These are phyloP conservation scores for Solanum arcanum DNA, from an alignment of 257 asterid species.

Conservation along the genomic window DNA sequence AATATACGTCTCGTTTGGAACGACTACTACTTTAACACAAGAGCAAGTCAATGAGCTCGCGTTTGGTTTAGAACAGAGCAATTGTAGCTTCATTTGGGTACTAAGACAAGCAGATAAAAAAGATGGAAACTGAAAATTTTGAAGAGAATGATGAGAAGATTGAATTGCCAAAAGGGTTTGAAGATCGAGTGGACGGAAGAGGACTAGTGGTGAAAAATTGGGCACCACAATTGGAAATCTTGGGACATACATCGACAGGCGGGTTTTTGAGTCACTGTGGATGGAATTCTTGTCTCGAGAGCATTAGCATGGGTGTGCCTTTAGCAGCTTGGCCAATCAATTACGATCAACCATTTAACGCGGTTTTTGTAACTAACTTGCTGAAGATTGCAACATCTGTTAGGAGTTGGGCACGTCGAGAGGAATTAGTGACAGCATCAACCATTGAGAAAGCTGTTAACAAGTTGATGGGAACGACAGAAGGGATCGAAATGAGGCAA, in stretches of 20 bases:
- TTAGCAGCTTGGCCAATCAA: neutral
- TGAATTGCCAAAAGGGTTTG: neutral
- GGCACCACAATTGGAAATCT: neutral
- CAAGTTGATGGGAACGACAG: neutral
- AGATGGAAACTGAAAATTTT: neutral
- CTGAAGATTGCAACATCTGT: neutral
- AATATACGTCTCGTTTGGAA: neutral
- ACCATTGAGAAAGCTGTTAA: neutral
- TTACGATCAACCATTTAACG: neutral
- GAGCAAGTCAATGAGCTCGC: neutral
- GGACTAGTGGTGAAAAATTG: neutral
- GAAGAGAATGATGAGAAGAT: neutral
- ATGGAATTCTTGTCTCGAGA: neutral
- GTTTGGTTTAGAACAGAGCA: neutral
- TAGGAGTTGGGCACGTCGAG: neutral
- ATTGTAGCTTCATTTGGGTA: neutral
- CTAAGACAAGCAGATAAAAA: neutral
- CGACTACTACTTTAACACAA: neutral
- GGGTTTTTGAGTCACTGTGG: neutral
- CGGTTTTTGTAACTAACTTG: neutral
- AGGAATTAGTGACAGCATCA: neutral
- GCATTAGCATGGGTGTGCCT: neutral
- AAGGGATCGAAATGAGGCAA: neutral
- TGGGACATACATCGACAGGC: neutral
- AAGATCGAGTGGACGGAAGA: neutral